Evolutionary conservation across 139 green algal species (phyloP), one percentile per base, ranked within the genome.

Genomic region (Volvox reticuliferus): DNA sequence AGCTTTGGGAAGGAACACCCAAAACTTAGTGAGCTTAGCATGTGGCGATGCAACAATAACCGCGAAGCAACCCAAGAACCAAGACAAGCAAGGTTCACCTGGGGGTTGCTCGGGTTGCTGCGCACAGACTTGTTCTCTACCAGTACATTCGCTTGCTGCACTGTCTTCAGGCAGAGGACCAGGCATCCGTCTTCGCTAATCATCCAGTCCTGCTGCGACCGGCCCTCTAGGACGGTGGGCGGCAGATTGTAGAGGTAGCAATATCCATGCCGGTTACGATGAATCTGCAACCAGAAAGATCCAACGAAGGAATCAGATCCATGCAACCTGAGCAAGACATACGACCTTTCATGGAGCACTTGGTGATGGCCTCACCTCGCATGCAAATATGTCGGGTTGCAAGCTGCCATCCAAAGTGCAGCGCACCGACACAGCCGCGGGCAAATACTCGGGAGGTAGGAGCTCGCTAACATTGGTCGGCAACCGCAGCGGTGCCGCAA

Each of bases 191-290:
- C 86, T n/a, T 90, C 86, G 44, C 71, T 75, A 32, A 90, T 79
- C 86, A 83, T 90, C 86, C 86, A 90, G 50, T 83, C 86, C 19
- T 79, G 73, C 86, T 82, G 71, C n/a, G 32, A 44, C 30, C 86
- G 86, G 50, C 73, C 73, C n/a, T 90, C 86, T 55, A 90, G 19
- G 18, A 90, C 71, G 18, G 17, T 67, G 44, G 86, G 26, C 18
- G 86, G 86, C 50, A 90, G 86, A 73, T 90, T 82, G 71, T 65
- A 90, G 26, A 90, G 86, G 71, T 84, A 83, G 86, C 86, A 90
- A n/a, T 79, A 26, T 30, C 86, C 86, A 2, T 83, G 50, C n/a
- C 50, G 50, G 13, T 22, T 67, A 14, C 62, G 73, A 69, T 83
- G 86, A 30, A 90, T 90, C 86, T 90, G 86, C 50, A 35, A 21